Evolutionary conservation across 1,139 yeast species (phyloP).

Genomic region (Lodderomyces orthopsilosis): DNA sequence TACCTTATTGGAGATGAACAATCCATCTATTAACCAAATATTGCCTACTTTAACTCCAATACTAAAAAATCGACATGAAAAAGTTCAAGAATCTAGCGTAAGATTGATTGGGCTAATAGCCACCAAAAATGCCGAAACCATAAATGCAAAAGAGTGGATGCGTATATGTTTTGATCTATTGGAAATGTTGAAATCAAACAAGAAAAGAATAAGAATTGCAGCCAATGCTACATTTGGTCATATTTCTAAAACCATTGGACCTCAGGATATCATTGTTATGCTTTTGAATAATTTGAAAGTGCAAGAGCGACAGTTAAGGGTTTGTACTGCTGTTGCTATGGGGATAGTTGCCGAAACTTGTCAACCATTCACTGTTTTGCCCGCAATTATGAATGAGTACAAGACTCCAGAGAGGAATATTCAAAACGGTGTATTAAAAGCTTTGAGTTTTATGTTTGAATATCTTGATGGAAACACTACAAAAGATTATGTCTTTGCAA

Average conservation of each 20-base stretch:
- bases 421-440: slow-evolving; percentile 92
- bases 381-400: slow-evolving; percentile 95
- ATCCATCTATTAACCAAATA: slow-evolving; percentile 82
- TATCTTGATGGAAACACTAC: slow-evolving; percentile 77
- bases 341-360: slow-evolving; percentile 96
- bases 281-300: slow-evolving; percentile 80
- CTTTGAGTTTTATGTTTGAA: slow-evolving; percentile 91
- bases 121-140: slow-evolving; percentile 75
- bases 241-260: slow-evolving; percentile 92
- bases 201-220: slow-evolving; percentile 73
- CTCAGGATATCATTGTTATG: slow-evolving; percentile 89
- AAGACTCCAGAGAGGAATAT: slow-evolving; percentile 90
- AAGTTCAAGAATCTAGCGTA: slow-evolving; percentile 85
- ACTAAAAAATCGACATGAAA: slow-evolving; percentile 83
- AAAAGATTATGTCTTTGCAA: slow-evolving; percentile 77
- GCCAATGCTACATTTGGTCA: slow-evolving; percentile 91
- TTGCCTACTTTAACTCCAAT: slow-evolving; percentile 91
- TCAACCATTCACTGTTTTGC: slow-evolving; percentile 91
- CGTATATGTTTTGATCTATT: slow-evolving; percentile 87
- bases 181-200: slow-evolving; percentile 86
- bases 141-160: slow-evolving; percentile 97
- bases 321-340: slow-evolving; percentile 96
- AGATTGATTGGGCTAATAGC: slow-evolving; percentile 83
- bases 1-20: slow-evolving; percentile 55
- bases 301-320: slow-evolving; percentile 94